Base-by-base conservation (phyloP, 2,329 filamentous ascomycete species). In the Aspergillus pseudotamarii region DNA sequence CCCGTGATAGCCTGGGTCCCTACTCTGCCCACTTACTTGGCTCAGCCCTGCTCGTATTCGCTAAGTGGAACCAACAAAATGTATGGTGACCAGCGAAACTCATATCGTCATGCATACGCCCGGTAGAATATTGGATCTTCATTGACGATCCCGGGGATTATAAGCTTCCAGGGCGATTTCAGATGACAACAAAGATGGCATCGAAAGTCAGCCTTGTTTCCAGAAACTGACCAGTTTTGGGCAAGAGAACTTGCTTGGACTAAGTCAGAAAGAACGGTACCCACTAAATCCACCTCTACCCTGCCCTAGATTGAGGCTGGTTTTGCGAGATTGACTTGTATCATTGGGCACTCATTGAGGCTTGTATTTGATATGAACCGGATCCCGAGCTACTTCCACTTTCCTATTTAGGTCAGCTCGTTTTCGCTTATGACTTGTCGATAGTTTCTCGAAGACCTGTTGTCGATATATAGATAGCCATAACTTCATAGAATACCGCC, bases 361-460 rank as follows among this genome's bases (percentile, higher is more conserved):
- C 28, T 51, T 34, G 28, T 51, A 45, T 43, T 54, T 30, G 41
- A 28, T 21, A 2, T 53, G 21, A 55, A 55, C 26, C 34, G 30
- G 19, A 46, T 14, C 45, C 32, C 36, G 19, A 50, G 46, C 38
- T 36, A 38, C 26, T 32, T n/a, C 14, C 56, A 61, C 46, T 59
- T 68, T 45, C 53, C 66, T 58, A 23, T 53, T 62, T 63, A 14
- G 45, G 68, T 51, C 56, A 63, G 23, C 64, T 71, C 69, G 69
- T 69, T 69, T 67, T 71, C 68, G 68, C 66, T 68, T 65, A 23
- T n/a, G 21, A 12, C n/a, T 63, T 54, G 30, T 21, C 46, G 23
- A 30, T 32, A n/a, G 26, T 30, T 16, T 43, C 38, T 54, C 10
- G 9, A 5, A 45, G 32, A 12, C 32, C 41, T 34, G 32, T 12